These are phyloP conservation scores for Collybia sordida DNA, from an alignment of 768 basidiomycete genomes.

Conservation along the genomic window DNA sequence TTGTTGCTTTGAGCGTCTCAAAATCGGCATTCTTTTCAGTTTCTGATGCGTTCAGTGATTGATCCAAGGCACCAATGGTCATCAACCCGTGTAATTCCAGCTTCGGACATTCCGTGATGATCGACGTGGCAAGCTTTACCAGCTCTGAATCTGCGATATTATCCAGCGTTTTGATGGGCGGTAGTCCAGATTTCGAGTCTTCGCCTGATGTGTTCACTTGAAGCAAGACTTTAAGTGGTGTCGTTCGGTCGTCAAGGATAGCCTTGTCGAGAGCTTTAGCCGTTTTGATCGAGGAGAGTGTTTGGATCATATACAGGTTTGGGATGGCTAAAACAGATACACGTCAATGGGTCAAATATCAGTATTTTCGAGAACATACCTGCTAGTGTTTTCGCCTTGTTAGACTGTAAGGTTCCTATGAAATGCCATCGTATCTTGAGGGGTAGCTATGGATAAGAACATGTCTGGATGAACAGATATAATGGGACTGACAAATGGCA, in stretches of 20 bases:
- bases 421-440: constrained; percentile 93
- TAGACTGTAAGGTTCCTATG: constrained; percentile 90
- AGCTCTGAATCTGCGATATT: constrained; percentile 48
- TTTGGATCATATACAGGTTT: constrained; percentile 87
- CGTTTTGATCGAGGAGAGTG: constrained; percentile 77
- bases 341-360: too few species aligned
- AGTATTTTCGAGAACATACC: constrained; percentile 39
- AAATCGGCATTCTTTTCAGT: constrained; percentile 69
- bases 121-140: constrained; percentile 62
- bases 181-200: constrained; percentile 82
- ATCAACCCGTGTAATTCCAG: constrained; percentile 85
- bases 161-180: constrained; percentile 46
- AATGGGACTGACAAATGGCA: background rate
- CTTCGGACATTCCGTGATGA: constrained; percentile 71
- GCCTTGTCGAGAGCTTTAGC: constrained; percentile 80
- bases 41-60: constrained; percentile 57
- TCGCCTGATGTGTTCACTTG: constrained; percentile 98
- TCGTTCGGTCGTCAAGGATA: constrained; percentile 51
- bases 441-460: constrained; percentile 61
- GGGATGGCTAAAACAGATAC: constrained; percentile 65
- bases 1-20: constrained; percentile 59
- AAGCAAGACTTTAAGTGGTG: constrained; percentile 77
- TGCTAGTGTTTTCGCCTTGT: constrained; percentile 89
- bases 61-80: constrained; percentile 89
- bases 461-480: constrained; percentile 1